Evolutionary conservation across 768 basidiomycete genomes (phyloP).

Genomic region (Rhodotorula taiwanensis): DNA sequence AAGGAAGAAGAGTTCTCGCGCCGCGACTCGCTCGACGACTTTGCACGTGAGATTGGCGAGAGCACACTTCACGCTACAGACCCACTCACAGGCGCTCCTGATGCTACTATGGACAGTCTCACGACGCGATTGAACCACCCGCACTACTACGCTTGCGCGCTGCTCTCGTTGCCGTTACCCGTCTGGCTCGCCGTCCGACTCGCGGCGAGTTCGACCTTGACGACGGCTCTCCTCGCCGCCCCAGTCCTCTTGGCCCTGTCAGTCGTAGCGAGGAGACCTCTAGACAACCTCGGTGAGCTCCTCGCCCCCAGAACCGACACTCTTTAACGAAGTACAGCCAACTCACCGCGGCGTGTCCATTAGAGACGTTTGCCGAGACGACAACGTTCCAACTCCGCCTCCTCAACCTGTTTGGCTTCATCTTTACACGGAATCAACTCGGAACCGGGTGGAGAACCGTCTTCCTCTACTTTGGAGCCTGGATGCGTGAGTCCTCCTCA

Average conservation of each 20-base stretch:
- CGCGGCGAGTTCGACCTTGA: not conserved
- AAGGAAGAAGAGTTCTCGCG: no score
- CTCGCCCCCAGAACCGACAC: not conserved
- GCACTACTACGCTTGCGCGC: slow-evolving; percentile 28
- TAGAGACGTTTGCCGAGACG: slow-evolving; percentile 11
- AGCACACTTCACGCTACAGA: no score
- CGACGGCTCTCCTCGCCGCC: not conserved
- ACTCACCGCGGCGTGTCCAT: not conserved
- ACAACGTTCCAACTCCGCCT: slow-evolving; percentile 17
- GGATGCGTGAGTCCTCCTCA: slow-evolving; percentile 17
- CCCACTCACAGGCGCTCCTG: no score
- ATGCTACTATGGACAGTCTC: no score
- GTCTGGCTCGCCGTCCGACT: not conserved
- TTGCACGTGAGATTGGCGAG: no score
- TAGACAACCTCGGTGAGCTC: slow-evolving; percentile 2
- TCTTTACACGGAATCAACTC: slow-evolving; percentile 4
- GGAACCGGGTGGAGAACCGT: not conserved
- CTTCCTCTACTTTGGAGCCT: not conserved
- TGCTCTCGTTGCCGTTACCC: slow-evolving; percentile 17
- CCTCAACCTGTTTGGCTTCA: slow-evolving; percentile 21
- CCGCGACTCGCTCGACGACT: no score
- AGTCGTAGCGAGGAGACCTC: not conserved
- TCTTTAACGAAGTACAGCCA: no score
- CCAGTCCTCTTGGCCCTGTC: not conserved
- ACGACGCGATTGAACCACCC: not conserved